Evolutionary conservation across 352 stramenopile species (phyloP).

Genomic region (Phytophthora pistaciae): DNA sequence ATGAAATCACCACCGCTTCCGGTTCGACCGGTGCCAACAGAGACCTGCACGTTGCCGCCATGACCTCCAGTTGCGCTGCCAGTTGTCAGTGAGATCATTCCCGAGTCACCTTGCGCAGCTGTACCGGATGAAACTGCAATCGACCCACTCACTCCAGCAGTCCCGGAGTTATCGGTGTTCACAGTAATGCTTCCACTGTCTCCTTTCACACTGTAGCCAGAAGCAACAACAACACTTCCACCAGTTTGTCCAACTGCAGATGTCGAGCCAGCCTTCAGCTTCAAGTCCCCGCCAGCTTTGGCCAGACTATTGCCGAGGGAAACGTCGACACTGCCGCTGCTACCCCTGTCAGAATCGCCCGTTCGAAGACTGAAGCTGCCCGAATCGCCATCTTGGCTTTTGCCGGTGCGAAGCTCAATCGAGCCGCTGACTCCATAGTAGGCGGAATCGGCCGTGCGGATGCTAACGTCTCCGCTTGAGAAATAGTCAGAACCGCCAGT

Average conservation of each 20-base stretch:
- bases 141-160: conserved; percentile 77
- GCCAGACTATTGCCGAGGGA: conserved; percentile 29
- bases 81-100: conserved; percentile 74
- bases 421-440: conserved; percentile 74
- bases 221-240: conserved; percentile 80
- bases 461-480: conserved; percentile 62
- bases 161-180: conserved; percentile 77
- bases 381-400: conserved; percentile 63
- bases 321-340: conserved; percentile 33
- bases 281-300: conserved; percentile 32
- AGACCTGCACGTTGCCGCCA: conserved; percentile 73
- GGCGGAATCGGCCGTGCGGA: conserved; percentile 76
- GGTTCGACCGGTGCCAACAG: conserved; percentile 59
- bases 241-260: conserved; percentile 60
- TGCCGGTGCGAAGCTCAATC: conserved; percentile 68
- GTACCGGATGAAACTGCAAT: conserved; percentile 72
- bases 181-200: conserved; percentile 88
- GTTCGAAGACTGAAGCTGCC: conserved; percentile 65
- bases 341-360: conserved; percentile 55
- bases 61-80: conserved; percentile 64
- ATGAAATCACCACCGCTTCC: conserved; percentile 76
- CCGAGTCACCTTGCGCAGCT: conserved; percentile 65
- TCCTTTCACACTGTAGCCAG: conserved; percentile 66
- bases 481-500: conserved; percentile 50
- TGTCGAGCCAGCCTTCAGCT: conserved; percentile 38